These are phyloP conservation scores for Metschnikowia peoriensis DNA, from an alignment of 805 yeast genomes.

Conservation along the genomic window DNA sequence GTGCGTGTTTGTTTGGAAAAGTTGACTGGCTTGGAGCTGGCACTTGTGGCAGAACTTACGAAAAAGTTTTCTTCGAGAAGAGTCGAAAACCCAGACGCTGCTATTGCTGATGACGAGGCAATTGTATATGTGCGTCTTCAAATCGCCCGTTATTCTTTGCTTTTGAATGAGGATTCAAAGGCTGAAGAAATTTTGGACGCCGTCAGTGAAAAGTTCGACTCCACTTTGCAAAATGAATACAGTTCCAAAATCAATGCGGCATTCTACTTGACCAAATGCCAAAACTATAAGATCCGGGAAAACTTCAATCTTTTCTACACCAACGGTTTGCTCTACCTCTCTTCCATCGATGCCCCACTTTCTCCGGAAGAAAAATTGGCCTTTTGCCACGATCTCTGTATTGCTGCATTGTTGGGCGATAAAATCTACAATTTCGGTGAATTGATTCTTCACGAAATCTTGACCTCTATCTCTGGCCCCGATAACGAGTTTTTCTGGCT, in stretches of 20 bases:
- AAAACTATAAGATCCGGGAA: slow-evolving; percentile 66
- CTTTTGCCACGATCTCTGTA: slow-evolving; percentile 64
- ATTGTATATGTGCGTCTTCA: slow-evolving; percentile 52
- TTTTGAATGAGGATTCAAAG: slow-evolving; percentile 49
- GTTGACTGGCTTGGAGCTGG: slow-evolving; percentile 33
- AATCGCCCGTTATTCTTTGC: slow-evolving; percentile 67
- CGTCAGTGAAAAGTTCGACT: slow-evolving; percentile 56
- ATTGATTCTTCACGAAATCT: slow-evolving; percentile 82
- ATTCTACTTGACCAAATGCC: slow-evolving; percentile 76
- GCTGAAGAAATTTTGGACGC: slow-evolving; percentile 69
- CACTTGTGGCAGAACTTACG: slow-evolving; percentile 24
- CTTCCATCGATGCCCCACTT: slow-evolving; percentile 57
- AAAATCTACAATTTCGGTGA: slow-evolving; percentile 95
- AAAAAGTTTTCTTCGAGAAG: slow-evolving; percentile 29
- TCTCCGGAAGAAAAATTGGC: slow-evolving; percentile 44
- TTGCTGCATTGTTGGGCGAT: slow-evolving; percentile 88
- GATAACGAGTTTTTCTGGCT: slow-evolving; percentile 64
- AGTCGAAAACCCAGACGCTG: slow-evolving; percentile 26
- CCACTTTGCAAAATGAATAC: slow-evolving; percentile 29
- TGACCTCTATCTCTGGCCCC: slow-evolving; percentile 45
- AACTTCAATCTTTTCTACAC: slow-evolving; percentile 83
- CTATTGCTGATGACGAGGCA: slow-evolving; percentile 53
- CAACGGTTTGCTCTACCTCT: slow-evolving; percentile 76
- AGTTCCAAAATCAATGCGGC: slow-evolving; percentile 71
- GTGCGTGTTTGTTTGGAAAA: slow-evolving; percentile 32